phyloP scores from a whole-genome alignment of 2,329 filamentous ascomycete genomes.

The Sporothrix phasma region DNA sequence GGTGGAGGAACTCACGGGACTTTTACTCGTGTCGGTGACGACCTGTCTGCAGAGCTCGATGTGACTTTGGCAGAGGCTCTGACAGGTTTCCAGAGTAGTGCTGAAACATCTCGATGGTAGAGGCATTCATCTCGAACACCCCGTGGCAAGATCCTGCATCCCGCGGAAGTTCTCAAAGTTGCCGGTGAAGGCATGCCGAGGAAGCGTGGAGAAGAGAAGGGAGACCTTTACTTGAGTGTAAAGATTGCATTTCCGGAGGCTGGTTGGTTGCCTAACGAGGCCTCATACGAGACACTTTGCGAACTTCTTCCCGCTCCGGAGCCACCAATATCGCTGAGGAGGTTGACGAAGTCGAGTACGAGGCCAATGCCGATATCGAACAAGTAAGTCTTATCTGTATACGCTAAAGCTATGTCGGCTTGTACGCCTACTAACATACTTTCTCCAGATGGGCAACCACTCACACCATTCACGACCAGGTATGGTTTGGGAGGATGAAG shows the following conservation, averaged over 20 bases:
- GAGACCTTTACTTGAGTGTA: conserved; percentile 79
- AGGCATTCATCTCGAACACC: conserved; percentile 71
- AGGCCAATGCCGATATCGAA: conserved; percentile 73
- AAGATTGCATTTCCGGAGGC: conserved; percentile 83
- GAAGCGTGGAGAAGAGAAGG: conserved; percentile 73
- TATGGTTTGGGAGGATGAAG: conserved; percentile 58
- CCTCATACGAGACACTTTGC: conserved; percentile 57
- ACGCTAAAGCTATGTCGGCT: not conserved
- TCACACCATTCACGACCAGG: conserved; percentile 58
- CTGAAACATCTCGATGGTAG: conserved; percentile 88
- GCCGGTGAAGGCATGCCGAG: conserved; percentile 87
- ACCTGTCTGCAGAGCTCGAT: conserved; percentile 72
- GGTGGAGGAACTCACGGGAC: conserved; percentile 67
- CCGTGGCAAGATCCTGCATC: conserved; percentile 74
- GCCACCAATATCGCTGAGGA: conserved; percentile 58
- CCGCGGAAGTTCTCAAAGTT: conserved; percentile 77
- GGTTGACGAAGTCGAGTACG: conserved; percentile 73
- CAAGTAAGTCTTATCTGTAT: conserved; percentile 41
- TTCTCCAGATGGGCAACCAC: conserved; percentile 55
- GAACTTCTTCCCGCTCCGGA: conserved; percentile 63
- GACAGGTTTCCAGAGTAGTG: conserved; percentile 80
- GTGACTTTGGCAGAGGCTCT: conserved; percentile 77
- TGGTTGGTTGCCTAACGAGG: conserved; percentile 68
- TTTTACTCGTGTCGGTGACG: conserved; percentile 75
- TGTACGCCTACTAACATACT: not conserved